A percentile compares a stretch with the other conserved stretches of the same genome.
Conservation (phyloP, 2,329 filamentous ascomycete species). For the Cladosporium sphaerospermum region DNA sequence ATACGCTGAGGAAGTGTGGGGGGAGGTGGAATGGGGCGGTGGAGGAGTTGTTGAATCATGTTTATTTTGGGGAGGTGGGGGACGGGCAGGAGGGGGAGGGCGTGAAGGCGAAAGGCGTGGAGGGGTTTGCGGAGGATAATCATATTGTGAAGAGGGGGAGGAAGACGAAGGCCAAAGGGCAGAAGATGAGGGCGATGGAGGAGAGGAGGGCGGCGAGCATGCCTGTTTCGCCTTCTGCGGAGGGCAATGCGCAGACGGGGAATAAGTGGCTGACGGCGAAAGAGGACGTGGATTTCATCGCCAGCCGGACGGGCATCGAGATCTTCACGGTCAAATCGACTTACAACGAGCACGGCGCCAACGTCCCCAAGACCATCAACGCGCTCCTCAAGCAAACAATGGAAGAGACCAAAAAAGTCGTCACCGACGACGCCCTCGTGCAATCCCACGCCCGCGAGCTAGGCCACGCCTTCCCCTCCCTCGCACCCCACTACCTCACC, state of each 20-base stretch:
- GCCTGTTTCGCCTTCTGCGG: conserved; percentile 21
- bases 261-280: conserved; percentile 56
- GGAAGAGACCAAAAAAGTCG: conserved; percentile 31
- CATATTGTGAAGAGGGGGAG: conserved; percentile 36
- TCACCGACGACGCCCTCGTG: conserved; percentile 38
- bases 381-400: conserved; percentile 47
- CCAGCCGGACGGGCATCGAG: conserved; percentile 44
- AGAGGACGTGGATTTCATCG: conserved; percentile 57
- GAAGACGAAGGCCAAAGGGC: conserved; percentile 40
- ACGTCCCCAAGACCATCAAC: conserved; percentile 49
- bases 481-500: conserved; percentile 44
- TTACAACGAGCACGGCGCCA: conserved; percentile 55
- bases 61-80: conserved; percentile 65
- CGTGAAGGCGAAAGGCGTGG: conserved; percentile 62
- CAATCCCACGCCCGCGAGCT: conserved; percentile 49
- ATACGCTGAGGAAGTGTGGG: conserved; percentile 60
- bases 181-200: conserved; percentile 28
- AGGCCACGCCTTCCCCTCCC: conserved; percentile 46
- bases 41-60: conserved; percentile 73
- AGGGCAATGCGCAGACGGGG: conserved; percentile 14
- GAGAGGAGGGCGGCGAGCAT: conserved; percentile 19
- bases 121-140: conserved; percentile 65
- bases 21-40: conserved; percentile 65
- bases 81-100: conserved; percentile 38
- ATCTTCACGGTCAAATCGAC: conserved; percentile 46